Percentiles rank a stretch among this genome's conserved stretches.
Evolutionary conservation across 2,329 filamentous ascomycete species (phyloP).

Genomic region (Ceratocystiopsis sp.): DNA sequence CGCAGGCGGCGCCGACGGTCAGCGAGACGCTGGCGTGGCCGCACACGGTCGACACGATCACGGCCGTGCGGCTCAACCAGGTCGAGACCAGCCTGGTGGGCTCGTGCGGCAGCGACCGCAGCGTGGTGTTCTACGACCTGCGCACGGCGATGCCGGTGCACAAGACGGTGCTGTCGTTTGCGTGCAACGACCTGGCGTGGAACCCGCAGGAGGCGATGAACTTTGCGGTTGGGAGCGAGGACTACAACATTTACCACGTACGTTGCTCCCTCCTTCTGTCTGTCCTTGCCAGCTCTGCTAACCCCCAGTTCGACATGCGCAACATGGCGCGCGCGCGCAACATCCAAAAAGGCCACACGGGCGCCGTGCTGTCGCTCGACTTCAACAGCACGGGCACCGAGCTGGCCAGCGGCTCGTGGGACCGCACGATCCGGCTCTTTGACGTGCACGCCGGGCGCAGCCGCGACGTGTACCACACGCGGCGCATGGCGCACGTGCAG

Average conservation of each 20-base stretch:
- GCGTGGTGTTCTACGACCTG: constrained; percentile 80
- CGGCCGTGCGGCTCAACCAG: constrained; percentile 75
- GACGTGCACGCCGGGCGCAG: constrained; percentile 64
- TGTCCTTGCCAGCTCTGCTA: background rate
- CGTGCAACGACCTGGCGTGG: constrained; percentile 74
- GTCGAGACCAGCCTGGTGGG: constrained; percentile 83
- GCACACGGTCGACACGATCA: constrained; percentile 66
- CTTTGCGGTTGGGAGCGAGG: constrained; percentile 82
- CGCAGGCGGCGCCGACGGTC: constrained; percentile 5
- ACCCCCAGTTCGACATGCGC: constrained; percentile 61
- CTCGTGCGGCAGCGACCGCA: constrained; percentile 70
- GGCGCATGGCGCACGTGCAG: constrained; percentile 87
- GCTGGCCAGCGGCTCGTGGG: constrained; percentile 76
- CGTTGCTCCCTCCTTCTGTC: background rate
- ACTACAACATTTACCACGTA: constrained; percentile 69
- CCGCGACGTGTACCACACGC: constrained; percentile 90
- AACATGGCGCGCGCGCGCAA: constrained; percentile 11
- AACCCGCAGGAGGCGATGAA: constrained; percentile 62
- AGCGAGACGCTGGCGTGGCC: constrained; percentile 10
- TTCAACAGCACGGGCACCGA: constrained; percentile 91
- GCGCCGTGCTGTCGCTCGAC: constrained; percentile 89
- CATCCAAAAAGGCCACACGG: constrained; percentile 15
- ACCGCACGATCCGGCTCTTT: constrained; percentile 78
- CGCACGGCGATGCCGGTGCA: constrained; percentile 70
- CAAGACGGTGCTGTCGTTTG: constrained; percentile 65